Evolutionary conservation across 768 basidiomycete genomes (phyloP), one percentile per base, ranked within the genome.

Genomic region (Podaxis pistillaris): DNA sequence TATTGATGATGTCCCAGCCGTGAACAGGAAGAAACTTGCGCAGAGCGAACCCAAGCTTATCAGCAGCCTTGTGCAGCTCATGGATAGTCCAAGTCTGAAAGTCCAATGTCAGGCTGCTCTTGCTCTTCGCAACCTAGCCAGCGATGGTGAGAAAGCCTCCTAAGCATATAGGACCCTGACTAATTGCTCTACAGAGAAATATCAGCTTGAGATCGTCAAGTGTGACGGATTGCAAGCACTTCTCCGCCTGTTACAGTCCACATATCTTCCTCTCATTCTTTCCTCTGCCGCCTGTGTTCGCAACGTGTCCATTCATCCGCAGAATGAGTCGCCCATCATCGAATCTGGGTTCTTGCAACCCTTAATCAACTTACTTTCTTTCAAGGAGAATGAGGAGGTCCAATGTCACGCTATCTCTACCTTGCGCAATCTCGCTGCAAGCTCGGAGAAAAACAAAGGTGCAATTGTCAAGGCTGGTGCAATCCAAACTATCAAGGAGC

Each of bases 361-460:
- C 0, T 79, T 99, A 44, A 98, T 99, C 74, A 95, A 94, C 71
- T 84, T 99, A 36, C 81, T 99, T 22, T 93, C 96, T 1, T 98
- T 98, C 80, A 98, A 98, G 74, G 97, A 99, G 75, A 98, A 98
- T 70, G 97, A 99, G 78, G 97, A 99, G 76, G 95, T 99, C 24
- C 97, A 99, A 73, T 98, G 97, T 71, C 97, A 99, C 69, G 97
- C 97, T 19, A 99, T 99, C 67, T 96, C 94, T 12, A 99, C 97
- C 0, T 80, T 99, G 50, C 86, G 97, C 15, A 99, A 99, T 72
- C 83, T 99, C 15, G 97, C 97, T 1, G 97, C 97, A 3, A 94
- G 92, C 70, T 93, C 91, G 37, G 96, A 98, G 81, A 94, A 95
- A 83, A 99, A 98, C 80, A 99, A 98, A 80, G 85, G 91, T 41